Evolutionary conservation across 2,329 filamentous ascomycete species (phyloP), one percentile per base, ranked within the genome.

Genomic region (Fusarium mundagurra): DNA sequence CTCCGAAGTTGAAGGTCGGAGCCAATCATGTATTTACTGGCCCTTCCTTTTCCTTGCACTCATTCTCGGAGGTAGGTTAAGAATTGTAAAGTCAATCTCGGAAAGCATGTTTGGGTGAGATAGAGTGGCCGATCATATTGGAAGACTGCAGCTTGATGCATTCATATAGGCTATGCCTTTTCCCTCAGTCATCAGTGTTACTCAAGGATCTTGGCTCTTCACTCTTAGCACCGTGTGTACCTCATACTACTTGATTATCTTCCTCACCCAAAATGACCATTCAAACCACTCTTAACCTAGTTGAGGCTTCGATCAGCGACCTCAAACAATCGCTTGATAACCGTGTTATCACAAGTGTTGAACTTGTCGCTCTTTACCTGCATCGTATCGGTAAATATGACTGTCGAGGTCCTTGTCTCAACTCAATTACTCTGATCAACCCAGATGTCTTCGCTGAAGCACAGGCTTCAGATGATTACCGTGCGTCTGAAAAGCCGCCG

Each of bases 381-480:
- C 75, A 71, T 20, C 77, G 80, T 2, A 74, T 81, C 16, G 76
- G 71, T 3, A 65, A 61, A 17, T 78, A 76, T 20, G 80, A 82
- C 61, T 72, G 71, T 10, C 73, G 74, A 14, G 77, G 77, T 2
- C 68, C 71, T 1, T 38, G 58, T 3, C 66, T 81, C 6, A 82
- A 81, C 34, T 77, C 80, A 8, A 70, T 81, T 2, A 76, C 74
- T 29, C 34, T 80, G 6, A 60, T 81, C n/a, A 81, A 80, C 38
- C 59, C 47, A 0, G 22, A 66, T 0, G 74, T 77, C 11, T 80
- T 82, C n/a, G 64, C 72, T 8, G 77, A 80, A 31, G 81, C 81
- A 0, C 68, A 72, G 10, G 75, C 76, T 0, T 81, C 81, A 0
- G 81, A 82, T 12, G 75, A 76, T 34, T 66, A 75, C 17, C 73